Evolutionary conservation across 2,329 filamentous ascomycete species (phyloP), one percentile per base, ranked within the genome.

Genomic region (Fusarium neocosmosporiellum): DNA sequence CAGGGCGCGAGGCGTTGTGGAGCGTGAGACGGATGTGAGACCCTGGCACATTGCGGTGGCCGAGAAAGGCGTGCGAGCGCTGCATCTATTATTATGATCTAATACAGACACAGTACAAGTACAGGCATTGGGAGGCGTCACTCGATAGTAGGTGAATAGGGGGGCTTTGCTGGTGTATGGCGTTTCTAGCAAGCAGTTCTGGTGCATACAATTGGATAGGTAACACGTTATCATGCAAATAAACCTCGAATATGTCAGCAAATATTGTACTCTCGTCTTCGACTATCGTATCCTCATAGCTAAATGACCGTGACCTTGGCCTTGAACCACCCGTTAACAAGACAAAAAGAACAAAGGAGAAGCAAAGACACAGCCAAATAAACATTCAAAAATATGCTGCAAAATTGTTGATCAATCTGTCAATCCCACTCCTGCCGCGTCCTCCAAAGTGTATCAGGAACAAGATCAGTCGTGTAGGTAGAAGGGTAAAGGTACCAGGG

Each of bases 41-140:
- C 94, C 94, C 20, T 94, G 93, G 92, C 94, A 96, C 84, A 84
- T 96, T 67, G 91, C 90, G 14, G 91, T 89, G 20, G 93, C 91
- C 3, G 88, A 92, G 81, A 92, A 92, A 81, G 92, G 89, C 3
- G 90, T 91, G 5, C 85, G 89, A 78, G 91, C 88, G 22, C 81
- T 96, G 78, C 90, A 90, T 80, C 84, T 89, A 77, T 81, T 91
- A 76, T 88, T 92, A 86, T 94, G 83, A 87, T 46, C 6, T 22
- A 29, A 48, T 37, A 53, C 65, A 72, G 57, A 31, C 22, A 69
- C 48, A 60, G 24, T 29, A 46, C 46, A 29, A 50, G 27, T 29
- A 50, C 16, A 50, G 53, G 62, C 66, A 70, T 67, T 65, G 65
- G 58, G 34, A 66, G 72, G 73, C 67, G 66, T 75, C 66, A 57